A percentile compares a stretch with the other conserved stretches of the same genome.
These are phyloP conservation scores for Neurospora intermedia DNA, from an alignment of 495 filamentous ascomycete species.

Conservation along the genomic window DNA sequence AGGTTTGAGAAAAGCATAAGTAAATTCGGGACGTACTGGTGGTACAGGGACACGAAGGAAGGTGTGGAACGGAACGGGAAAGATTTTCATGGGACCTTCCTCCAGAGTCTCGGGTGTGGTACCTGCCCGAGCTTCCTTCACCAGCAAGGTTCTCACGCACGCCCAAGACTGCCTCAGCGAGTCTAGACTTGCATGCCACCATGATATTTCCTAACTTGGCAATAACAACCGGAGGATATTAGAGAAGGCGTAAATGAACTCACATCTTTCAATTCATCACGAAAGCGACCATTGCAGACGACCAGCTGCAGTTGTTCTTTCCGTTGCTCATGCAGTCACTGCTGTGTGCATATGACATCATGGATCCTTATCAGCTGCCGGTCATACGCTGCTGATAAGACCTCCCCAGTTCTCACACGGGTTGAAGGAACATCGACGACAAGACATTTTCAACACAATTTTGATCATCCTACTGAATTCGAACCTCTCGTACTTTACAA, in stretches of 20 bases:
- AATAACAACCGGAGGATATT: neutral
- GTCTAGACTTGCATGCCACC: neutral
- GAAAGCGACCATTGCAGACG: neutral
- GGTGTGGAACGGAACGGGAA: neutral
- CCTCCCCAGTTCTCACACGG: neutral
- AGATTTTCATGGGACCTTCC: neutral
- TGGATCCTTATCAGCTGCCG: neutral
- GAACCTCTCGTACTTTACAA: neutral
- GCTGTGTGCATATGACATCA: neutral
- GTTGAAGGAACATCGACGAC: neutral
- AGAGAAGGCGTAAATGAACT: neutral
- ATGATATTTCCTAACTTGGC: neutral
- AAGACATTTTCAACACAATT: neutral
- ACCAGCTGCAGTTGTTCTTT: neutral
- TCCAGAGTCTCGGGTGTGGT: neutral
- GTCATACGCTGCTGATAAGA: neutral
- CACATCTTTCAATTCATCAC: no score
- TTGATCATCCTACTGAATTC: neutral
- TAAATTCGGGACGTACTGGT: no score
- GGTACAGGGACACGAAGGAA: no score
- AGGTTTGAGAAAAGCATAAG: no score
- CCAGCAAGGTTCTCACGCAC: neutral
- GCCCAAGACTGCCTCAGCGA: neutral
- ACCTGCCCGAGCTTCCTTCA: neutral
- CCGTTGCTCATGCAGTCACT: neutral